These are phyloP conservation scores for Botryobasidium botryosum DNA, from an alignment of 768 basidiomycete genomes.

Conservation along the genomic window DNA sequence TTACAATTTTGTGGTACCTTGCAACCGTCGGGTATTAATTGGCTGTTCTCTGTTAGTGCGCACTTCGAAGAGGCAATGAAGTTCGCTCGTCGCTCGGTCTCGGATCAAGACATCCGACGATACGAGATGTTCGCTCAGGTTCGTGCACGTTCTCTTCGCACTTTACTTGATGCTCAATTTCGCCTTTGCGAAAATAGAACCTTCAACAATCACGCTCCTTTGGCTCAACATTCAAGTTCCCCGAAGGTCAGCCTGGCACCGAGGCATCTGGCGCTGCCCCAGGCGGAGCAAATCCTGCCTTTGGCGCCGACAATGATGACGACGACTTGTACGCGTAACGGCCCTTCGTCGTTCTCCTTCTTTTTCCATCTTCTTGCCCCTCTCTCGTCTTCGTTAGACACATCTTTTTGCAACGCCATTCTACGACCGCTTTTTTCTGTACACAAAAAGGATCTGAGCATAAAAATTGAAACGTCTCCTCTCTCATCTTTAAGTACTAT, in stretches of 20 bases:
- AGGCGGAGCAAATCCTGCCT: conserved; percentile 45
- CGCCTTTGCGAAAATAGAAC: too few relatives aligned
- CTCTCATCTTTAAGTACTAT: too few relatives aligned
- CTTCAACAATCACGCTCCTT: conserved; percentile 83
- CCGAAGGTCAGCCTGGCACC: conserved; percentile 39
- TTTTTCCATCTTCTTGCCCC: too few relatives aligned
- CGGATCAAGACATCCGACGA: conserved; percentile 88
- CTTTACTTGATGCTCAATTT: conserved; percentile 2
- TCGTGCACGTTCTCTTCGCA: conserved; percentile 12
- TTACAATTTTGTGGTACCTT: conserved; percentile 1
- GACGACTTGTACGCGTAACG: conserved; percentile 57
- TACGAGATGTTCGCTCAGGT: conserved; percentile 98
- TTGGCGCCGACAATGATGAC: conserved; percentile 72
- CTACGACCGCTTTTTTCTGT: too few relatives aligned
- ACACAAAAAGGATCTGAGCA: too few relatives aligned
- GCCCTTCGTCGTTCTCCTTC: conserved; percentile 2
- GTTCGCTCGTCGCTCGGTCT: conserved; percentile 91
- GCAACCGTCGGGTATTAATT: neutral
- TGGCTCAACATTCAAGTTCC: conserved; percentile 97
- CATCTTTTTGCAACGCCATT: too few relatives aligned
- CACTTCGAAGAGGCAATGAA: conserved; percentile 99
- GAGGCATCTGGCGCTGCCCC: conserved; percentile 23
- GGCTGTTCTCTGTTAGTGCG: conserved; percentile 29
- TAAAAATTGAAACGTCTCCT: too few relatives aligned
- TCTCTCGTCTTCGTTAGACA: too few relatives aligned